These are phyloP conservation scores for Penicillium verhagenii DNA, from an alignment of 495 filamentous ascomycete species.

Conservation along the genomic window DNA sequence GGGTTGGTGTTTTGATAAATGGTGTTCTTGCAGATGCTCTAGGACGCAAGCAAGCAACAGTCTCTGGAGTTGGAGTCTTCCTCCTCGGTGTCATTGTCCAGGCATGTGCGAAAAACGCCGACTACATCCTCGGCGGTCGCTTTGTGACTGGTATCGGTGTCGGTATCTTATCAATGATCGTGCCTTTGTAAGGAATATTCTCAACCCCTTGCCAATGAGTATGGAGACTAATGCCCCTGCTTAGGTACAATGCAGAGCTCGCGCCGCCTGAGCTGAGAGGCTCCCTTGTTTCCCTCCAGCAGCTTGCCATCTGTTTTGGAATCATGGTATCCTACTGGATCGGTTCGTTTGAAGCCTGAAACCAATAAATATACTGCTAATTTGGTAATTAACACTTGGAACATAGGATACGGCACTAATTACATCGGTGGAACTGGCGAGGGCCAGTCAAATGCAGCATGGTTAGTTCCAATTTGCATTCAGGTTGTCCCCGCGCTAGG, in stretches of 20 bases:
- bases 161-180: slow-evolving; percentile 56
- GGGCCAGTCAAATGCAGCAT: slow-evolving; percentile 38
- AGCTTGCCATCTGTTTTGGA: slow-evolving; percentile 78
- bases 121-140: slow-evolving; percentile 45
- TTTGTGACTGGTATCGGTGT: slow-evolving; percentile 57
- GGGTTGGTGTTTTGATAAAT: slow-evolving; percentile 71
- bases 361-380: not conserved
- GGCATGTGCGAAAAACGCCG: slow-evolving; percentile 33
- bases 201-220: not conserved
- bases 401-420: not conserved
- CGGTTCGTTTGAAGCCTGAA: slow-evolving; percentile 16
- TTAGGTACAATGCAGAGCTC: slow-evolving; percentile 67
- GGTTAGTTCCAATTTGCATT: slow-evolving; percentile 43
- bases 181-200: slow-evolving; percentile 38
- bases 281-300: slow-evolving; percentile 68
- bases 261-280: slow-evolving; percentile 72
- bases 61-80: slow-evolving; percentile 60
- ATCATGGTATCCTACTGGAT: slow-evolving; percentile 67
- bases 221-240: not conserved
- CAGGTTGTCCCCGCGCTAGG: slow-evolving; percentile 59
- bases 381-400: not conserved
- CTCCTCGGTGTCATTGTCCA: slow-evolving; percentile 59
- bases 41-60: slow-evolving; percentile 71
- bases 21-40: slow-evolving; percentile 74
- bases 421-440: slow-evolving; percentile 37